Conservation (phyloP, 441 rosid genomes). For the Euphorbia schlechtendalii region DNA sequence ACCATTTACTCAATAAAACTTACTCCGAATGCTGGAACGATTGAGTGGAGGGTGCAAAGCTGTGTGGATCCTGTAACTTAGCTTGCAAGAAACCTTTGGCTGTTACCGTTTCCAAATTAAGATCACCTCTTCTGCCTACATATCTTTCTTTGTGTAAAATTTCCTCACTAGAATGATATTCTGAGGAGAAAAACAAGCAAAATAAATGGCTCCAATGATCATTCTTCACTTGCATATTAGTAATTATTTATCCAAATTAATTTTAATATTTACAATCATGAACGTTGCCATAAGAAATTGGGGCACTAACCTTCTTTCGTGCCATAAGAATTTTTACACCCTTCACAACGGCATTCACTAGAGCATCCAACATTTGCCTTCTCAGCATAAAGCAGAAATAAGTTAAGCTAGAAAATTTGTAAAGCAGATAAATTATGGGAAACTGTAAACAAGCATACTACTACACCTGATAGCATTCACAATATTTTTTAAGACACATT, state of each 20-base stretch:
- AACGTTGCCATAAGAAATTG: not conserved
- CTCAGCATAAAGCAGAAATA: constrained; percentile 14
- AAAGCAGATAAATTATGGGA: not conserved
- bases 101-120: constrained; percentile 21
- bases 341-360: constrained; percentile 58
- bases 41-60: constrained; percentile 44
- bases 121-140: constrained; percentile 17
- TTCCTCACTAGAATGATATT: constrained; percentile 27
- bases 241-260: not conserved
- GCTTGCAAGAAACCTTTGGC: constrained; percentile 20
- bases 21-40: constrained; percentile 40
- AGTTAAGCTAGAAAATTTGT: constrained; percentile 8
- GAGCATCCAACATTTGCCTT: constrained; percentile 73
- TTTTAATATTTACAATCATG: not conserved
- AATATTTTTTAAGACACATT: constrained; percentile 57
- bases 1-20: constrained; percentile 11
- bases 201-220: not conserved
- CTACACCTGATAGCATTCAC: constrained; percentile 70
- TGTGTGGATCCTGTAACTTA: constrained; percentile 25
- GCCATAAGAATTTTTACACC: constrained; percentile 51
- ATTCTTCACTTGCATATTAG: constrained; percentile 1
- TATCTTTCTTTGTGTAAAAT: constrained; percentile 20
- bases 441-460: not conserved
- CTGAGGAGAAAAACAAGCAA: constrained; percentile 25
- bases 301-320: constrained; percentile 42